Conservation (phyloP, 495 filamentous ascomycete species). For the Umbilicaria muhlenbergii region DNA sequence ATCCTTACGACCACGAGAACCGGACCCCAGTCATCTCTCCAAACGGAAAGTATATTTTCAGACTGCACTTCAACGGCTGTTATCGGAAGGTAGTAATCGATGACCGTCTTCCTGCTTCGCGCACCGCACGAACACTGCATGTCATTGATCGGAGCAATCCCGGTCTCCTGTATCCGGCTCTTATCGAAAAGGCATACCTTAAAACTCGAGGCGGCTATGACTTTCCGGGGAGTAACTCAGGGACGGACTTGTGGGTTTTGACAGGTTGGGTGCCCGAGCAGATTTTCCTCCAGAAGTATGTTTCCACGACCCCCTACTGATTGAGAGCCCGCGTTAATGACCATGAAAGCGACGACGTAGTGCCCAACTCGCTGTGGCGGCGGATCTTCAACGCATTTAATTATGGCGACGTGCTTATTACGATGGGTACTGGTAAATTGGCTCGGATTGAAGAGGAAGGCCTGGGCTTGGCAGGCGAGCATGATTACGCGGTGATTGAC, state of each 20-base stretch:
- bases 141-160: conserved; percentile 79
- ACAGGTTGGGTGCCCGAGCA: conserved; percentile 97
- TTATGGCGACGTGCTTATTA: conserved; percentile 70
- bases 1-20: conserved; percentile 47
- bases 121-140: conserved; percentile 53
- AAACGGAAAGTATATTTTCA: conserved; percentile 81
- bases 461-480: conserved; percentile 71
- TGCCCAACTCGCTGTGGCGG: conserved; percentile 59
- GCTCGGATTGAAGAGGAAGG: conserved; percentile 55
- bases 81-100: conserved; percentile 79
- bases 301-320: neutral
- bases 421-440: conserved; percentile 76
- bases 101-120: conserved; percentile 75
- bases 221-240: conserved; percentile 96
- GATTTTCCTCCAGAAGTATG: conserved; percentile 62
- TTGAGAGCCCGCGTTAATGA: neutral
- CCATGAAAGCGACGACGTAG: conserved; percentile 44
- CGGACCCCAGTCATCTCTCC: conserved; percentile 42
- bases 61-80: conserved; percentile 89
- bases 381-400: conserved; percentile 60
- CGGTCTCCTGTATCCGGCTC: conserved; percentile 69
- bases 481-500: conserved; percentile 86
- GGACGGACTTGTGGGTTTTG: conserved; percentile 78
- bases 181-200: conserved; percentile 95
- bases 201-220: conserved; percentile 94